These are phyloP conservation scores for Aulographum hederae DNA, from an alignment of 2,329 filamentous ascomycete species.

Conservation along the genomic window DNA sequence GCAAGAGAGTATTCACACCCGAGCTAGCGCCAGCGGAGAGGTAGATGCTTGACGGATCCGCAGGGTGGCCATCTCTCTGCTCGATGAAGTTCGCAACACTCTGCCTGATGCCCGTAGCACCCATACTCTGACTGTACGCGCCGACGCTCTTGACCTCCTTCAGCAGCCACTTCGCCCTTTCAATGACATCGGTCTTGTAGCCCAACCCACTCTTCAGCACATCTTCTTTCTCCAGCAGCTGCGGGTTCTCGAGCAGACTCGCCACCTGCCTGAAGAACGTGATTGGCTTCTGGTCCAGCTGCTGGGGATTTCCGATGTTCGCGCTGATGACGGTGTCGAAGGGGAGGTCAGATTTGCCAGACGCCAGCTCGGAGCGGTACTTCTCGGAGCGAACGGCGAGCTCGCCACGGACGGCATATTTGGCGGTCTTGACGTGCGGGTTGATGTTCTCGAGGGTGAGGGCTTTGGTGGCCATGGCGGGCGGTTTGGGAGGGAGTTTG, in stretches of 20 bases:
- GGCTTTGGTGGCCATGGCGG: no score
- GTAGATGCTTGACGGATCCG: constrained; percentile 68
- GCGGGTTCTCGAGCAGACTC: constrained; percentile 80
- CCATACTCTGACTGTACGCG: constrained; percentile 89
- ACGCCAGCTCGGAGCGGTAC: constrained; percentile 55
- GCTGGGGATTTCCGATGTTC: constrained; percentile 98
- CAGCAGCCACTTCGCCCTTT: constrained; percentile 63
- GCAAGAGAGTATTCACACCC: constrained; percentile 83
- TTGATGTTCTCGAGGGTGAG: constrained; percentile 66
- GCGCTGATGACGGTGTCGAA: constrained; percentile 87
- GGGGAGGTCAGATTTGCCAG: constrained; percentile 47
- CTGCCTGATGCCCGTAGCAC: constrained; percentile 69
- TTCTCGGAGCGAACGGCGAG: constrained; percentile 85
- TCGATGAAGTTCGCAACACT: constrained; percentile 89
- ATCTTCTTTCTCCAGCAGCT: constrained; percentile 64
- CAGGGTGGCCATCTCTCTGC: constrained; percentile 70
- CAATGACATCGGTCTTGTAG: constrained; percentile 81
- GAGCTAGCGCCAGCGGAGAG: constrained; percentile 82
- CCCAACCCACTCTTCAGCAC: constrained; percentile 58
- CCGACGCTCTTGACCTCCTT: constrained; percentile 78
- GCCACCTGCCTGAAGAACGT: constrained; percentile 98
- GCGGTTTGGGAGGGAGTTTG: no score
- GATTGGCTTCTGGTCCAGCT: constrained; percentile 96
- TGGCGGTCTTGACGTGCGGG: constrained; percentile 64
- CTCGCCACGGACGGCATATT: constrained; percentile 94